Percentiles rank a stretch among this genome's conserved stretches.
These are phyloP conservation scores for Penicillium cataractarum DNA, from an alignment of 495 filamentous ascomycete genomes.

Conservation along the genomic window DNA sequence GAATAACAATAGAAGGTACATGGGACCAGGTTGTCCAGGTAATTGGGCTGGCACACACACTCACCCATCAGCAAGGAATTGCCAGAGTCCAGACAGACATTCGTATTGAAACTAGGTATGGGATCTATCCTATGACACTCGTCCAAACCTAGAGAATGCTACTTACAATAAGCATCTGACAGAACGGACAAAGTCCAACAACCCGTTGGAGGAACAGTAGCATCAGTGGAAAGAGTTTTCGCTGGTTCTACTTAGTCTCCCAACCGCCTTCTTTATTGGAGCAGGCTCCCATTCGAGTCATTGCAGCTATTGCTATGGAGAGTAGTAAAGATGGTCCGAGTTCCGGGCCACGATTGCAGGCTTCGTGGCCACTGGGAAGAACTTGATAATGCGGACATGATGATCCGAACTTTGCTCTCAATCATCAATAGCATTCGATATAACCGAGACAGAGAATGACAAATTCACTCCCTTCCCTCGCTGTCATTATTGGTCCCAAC, in stretches of 20 bases:
- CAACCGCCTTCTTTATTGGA: too few species aligned
- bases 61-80: constrained; percentile 74
- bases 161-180: not conserved
- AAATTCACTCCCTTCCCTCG: constrained; percentile 6
- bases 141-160: not conserved
- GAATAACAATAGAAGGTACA: constrained; percentile 63
- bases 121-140: constrained; percentile 8
- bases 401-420: not conserved
- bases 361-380: not conserved
- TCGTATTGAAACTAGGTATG: constrained; percentile 72
- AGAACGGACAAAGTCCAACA: constrained; percentile 33
- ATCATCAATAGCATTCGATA: not conserved
- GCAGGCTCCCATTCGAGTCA: not conserved
- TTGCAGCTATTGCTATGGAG: not conserved
- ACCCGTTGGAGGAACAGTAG: constrained; percentile 22
- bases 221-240: constrained; percentile 29
- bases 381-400: not conserved
- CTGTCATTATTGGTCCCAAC: constrained; percentile 1
- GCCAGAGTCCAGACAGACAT: constrained; percentile 82
- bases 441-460: constrained; percentile 14
- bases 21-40: constrained; percentile 81
- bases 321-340: not conserved
- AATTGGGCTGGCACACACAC: constrained; percentile 80
- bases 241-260: not conserved
- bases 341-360: not conserved